Percentiles rank a stretch among this genome's conserved stretches.
phyloP scores from a whole-genome alignment of 2,329 filamentous ascomycete species.

The Ceratocystis lukuohia region DNA sequence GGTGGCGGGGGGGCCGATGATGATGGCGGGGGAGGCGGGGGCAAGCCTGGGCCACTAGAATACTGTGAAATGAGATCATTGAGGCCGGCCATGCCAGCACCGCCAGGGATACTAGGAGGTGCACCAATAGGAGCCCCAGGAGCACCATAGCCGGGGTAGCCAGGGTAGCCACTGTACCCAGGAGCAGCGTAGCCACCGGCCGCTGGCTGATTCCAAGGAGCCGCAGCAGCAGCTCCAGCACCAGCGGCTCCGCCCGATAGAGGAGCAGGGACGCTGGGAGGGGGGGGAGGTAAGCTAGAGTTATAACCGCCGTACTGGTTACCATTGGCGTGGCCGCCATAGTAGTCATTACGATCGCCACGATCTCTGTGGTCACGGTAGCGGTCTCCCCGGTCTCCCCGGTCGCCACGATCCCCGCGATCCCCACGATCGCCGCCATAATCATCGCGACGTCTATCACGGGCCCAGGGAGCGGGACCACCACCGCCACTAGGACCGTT shows the following conservation, averaged over 20 bases:
- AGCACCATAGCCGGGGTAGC: constrained; percentile 38
- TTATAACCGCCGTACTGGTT: constrained; percentile 12
- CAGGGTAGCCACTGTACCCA: constrained; percentile 42
- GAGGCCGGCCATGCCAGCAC: constrained; percentile 31
- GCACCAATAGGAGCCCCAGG: constrained; percentile 40
- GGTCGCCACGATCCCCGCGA: constrained; percentile 14
- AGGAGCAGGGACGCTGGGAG: constrained; percentile 22
- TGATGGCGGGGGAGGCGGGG: constrained; percentile 46
- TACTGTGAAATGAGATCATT: constrained; percentile 57
- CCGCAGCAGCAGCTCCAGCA: constrained; percentile 21
- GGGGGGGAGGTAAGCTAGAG: constrained; percentile 19
- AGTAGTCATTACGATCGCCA: constrained; percentile 20
- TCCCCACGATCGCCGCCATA: constrained; percentile 27
- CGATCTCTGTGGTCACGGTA: constrained; percentile 20
- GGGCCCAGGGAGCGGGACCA: constrained; percentile 46
- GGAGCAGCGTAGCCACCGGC: constrained; percentile 28
- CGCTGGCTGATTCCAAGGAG: constrained; percentile 48
- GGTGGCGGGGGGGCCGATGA: constrained; percentile 44
- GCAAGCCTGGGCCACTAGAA: constrained; percentile 35
- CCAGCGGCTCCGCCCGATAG: constrained; percentile 27
- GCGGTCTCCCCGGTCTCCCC: constrained; percentile 21
- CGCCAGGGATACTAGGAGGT: constrained; percentile 39
- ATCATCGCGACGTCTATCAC: constrained; percentile 42
- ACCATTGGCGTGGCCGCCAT: constrained; percentile 25
- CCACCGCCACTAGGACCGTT: constrained; percentile 31